Evolutionary conservation across 352 stramenopile genomes (phyloP).

Genomic region (Globisporangium polare): DNA sequence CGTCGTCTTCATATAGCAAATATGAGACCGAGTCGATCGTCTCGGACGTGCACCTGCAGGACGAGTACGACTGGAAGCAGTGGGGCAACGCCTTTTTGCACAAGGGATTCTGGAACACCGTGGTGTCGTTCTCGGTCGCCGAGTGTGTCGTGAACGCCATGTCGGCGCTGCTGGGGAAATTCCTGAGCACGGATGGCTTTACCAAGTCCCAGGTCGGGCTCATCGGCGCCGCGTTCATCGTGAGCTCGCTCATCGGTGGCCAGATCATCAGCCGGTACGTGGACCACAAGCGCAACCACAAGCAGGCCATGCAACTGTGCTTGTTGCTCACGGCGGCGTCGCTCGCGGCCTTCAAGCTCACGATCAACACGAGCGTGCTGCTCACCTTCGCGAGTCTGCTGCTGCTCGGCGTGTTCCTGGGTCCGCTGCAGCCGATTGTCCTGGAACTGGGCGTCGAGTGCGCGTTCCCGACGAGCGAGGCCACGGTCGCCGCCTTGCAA

Average conservation of each 20-base stretch:
- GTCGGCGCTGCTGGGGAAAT: slow-evolving; percentile 66
- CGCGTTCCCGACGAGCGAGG: slow-evolving; percentile 67
- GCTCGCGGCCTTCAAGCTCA: slow-evolving; percentile 44
- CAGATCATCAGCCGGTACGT: slow-evolving; percentile 70
- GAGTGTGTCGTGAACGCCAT: slow-evolving; percentile 72
- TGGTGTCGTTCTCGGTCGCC: slow-evolving; percentile 58
- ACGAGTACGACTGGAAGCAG: slow-evolving; percentile 74
- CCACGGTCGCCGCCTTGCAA: slow-evolving; percentile 67
- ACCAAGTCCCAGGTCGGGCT: slow-evolving; percentile 58
- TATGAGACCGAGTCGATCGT: slow-evolving; percentile 37
- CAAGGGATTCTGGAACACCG: slow-evolving; percentile 55
- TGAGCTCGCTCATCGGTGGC: slow-evolving; percentile 60
- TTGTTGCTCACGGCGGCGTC: slow-evolving; percentile 40
- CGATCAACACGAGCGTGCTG: slow-evolving; percentile 30
- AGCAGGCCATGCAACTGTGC: slow-evolving; percentile 51
- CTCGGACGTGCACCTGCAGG: slow-evolving; percentile 51
- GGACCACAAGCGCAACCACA: slow-evolving; percentile 55
- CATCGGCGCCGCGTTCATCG: slow-evolving; percentile 67
- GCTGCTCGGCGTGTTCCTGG: slow-evolving; percentile 45
- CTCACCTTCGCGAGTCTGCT: slow-evolving; percentile 45
- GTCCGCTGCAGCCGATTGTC: slow-evolving; percentile 63
- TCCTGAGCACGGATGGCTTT: slow-evolving; percentile 56
- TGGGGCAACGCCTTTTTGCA: slow-evolving; percentile 63
- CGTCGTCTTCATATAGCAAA: slow-evolving; percentile 9
- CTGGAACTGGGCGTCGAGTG: slow-evolving; percentile 73